A percentile compares a stretch with the other conserved stretches of the same genome.
Evolutionary conservation across 176 grass and related monocot genomes (phyloP).

Genomic region (Pontederia paniculata): DNA sequence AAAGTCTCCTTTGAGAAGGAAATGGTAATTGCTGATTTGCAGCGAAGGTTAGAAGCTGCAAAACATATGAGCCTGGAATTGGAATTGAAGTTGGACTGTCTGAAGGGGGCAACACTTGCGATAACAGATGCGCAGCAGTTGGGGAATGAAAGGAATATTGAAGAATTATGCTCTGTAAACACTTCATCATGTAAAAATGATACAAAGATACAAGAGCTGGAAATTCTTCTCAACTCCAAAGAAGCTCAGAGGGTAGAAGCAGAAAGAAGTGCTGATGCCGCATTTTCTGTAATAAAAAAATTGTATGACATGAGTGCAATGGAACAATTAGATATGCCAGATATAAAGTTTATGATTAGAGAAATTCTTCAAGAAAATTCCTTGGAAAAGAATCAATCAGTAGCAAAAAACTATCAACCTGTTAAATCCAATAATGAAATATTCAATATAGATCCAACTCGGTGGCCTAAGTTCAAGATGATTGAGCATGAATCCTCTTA

Average conservation of each 20-base stretch:
- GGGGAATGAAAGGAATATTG: conserved; percentile 33
- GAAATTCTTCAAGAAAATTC: neutral
- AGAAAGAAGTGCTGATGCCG: conserved; percentile 15
- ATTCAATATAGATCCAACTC: too few relatives aligned
- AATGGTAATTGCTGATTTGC: conserved; percentile 52
- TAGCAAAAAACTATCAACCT: too few relatives aligned
- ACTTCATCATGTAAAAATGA: conserved; percentile 23
- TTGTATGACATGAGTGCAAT: conserved; percentile 9
- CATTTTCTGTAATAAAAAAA: conserved; percentile 12
- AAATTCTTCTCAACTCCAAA: conserved; percentile 20
- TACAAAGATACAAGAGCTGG: conserved; percentile 26
- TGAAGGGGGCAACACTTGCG: conserved; percentile 73
- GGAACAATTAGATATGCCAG: conserved; percentile 4
- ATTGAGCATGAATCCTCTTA: too few relatives aligned
- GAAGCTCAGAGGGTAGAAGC: conserved; percentile 8
- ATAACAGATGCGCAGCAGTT: conserved; percentile 59
- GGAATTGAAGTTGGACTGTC: conserved; percentile 57
- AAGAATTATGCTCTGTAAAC: conserved; percentile 26
- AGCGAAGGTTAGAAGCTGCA: conserved; percentile 46
- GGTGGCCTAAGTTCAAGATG: too few relatives aligned
- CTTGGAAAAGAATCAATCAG: too few relatives aligned
- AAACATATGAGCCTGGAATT: conserved; percentile 46
- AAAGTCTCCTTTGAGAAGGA: conserved; percentile 71
- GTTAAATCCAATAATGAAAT: too few relatives aligned
- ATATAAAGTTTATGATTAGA: conserved; percentile 10